These are phyloP conservation scores for Prunella vulgaris DNA, from an alignment of 257 asterid genomes.

Conservation along the genomic window DNA sequence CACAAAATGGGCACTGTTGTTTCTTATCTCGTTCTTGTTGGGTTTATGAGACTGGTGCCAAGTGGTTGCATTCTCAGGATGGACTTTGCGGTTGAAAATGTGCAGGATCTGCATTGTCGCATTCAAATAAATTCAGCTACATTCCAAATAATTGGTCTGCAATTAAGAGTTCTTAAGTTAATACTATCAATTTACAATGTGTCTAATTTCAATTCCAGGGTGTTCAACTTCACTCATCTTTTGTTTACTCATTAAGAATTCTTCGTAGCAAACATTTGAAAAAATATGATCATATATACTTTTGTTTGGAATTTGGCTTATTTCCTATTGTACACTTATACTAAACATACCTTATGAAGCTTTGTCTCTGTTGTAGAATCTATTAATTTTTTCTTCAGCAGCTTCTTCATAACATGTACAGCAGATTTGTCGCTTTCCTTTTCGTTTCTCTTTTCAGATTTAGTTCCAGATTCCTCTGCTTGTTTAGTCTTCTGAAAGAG, in stretches of 20 bases:
- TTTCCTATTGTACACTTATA: too few relatives aligned
- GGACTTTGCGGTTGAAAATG: conserved; percentile 88
- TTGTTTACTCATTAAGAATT: too few relatives aligned
- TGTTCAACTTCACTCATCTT: too few relatives aligned
- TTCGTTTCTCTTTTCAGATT: conserved; percentile 44
- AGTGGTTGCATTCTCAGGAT: conserved; percentile 65
- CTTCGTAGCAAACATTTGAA: too few relatives aligned
- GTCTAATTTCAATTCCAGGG: too few relatives aligned
- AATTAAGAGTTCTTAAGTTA: background rate
- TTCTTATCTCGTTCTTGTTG: conserved; percentile 40
- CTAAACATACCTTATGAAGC: conserved; percentile 50
- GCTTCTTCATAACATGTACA: conserved; percentile 59
- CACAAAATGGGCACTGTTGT: conserved; percentile 20
- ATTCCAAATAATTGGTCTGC: background rate
- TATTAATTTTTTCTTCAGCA: conserved; percentile 51
- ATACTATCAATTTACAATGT: too few relatives aligned
- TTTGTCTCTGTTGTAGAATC: conserved; percentile 60
- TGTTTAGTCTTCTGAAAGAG: conserved; percentile 77
- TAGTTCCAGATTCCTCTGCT: conserved; percentile 53
- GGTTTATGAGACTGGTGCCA: conserved; percentile 31
- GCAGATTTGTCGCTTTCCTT: conserved; percentile 68
- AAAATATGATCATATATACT: too few relatives aligned
- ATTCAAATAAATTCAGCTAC: background rate
- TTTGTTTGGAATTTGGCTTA: too few relatives aligned
- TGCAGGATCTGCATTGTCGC: conserved; percentile 62